Evolutionary conservation across 1,284 basidiomycete genomes (phyloP), one percentile per base, ranked within the genome.

Genomic region (Phellinidium pouzarii): DNA sequence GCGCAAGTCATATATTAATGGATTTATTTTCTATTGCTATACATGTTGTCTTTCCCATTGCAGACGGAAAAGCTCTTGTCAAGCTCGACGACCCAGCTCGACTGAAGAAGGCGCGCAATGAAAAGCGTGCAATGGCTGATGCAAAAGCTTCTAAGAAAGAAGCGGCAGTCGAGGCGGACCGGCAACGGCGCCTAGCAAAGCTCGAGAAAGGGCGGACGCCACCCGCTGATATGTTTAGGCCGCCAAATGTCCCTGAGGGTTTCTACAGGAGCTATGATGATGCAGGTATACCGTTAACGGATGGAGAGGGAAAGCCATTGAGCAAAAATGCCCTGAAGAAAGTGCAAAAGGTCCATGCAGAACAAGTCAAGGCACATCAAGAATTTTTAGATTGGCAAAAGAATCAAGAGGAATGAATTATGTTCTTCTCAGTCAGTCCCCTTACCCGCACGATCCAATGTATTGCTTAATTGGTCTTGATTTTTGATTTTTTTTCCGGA

Each of bases 11-110:
- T 46, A 26, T 48, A 40, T 52, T 50, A 44, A 47, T 56, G 47
- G 29, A 46, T 25, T 34, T 41, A 46, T 58, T 40, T 40, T 23
- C 37, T 19, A 25, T 51, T 27, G n/a, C 37, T 19, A 22, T 9
- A 44, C 31, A 23, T 40, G 36, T n/a, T 52, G 27, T 38, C 52
- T 27, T 38, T 37, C 17, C 19, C 23, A 54, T 55, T 44, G 37
- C 56, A 91, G 93, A 94, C 72, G 94, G 94, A n/a, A 84, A 84
- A 61, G 94, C 94, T 3, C 80, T 99, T 41, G 89, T 98, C 60
- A 99, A 99, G 70, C 75, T 99, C 42, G 89, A 96, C 14, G 76
- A 91, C 50, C 85, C 94, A 0, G 81, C 82, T 4, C 82, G 92
- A 56, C 76, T 99, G 31, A 82, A 91, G 58, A 86, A 79, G 60